These are phyloP conservation scores for Exophiala xenobiotica DNA, from an alignment of 2,329 filamentous ascomycete genomes.

Conservation along the genomic window DNA sequence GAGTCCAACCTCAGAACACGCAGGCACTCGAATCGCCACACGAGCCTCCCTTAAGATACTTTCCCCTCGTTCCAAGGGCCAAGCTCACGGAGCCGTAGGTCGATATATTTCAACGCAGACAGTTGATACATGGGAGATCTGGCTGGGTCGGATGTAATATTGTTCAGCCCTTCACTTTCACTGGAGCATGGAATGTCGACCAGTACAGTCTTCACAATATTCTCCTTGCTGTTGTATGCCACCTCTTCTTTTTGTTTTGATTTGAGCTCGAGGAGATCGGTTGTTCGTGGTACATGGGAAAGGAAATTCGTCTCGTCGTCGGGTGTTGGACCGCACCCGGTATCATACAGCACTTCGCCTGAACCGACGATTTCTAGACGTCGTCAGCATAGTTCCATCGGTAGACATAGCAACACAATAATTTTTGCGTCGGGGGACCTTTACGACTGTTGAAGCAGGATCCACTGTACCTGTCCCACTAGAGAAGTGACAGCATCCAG, in stretches of 20 bases:
- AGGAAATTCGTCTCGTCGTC: constrained; percentile 13
- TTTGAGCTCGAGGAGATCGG: background rate
- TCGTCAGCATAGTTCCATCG: constrained; percentile 12
- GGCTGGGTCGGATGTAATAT: background rate
- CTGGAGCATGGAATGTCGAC: background rate
- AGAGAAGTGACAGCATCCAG: constrained; percentile 2
- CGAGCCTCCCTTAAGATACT: no score
- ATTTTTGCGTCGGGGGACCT: constrained; percentile 13
- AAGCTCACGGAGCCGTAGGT: background rate
- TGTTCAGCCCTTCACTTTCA: background rate
- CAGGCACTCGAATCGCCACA: no score
- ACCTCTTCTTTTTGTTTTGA: background rate
- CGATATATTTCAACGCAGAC: background rate
- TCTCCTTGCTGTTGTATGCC: background rate
- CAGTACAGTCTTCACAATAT: background rate
- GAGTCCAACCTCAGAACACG: no score
- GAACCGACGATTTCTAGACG: constrained; percentile 3
- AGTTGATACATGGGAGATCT: constrained; percentile 1
- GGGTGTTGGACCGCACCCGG: background rate
- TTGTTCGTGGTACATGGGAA: background rate
- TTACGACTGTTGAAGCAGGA: constrained; percentile 9
- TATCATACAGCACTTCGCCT: background rate
- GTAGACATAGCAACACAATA: constrained; percentile 19
- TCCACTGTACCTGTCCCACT: constrained; percentile 15
- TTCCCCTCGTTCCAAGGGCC: background rate